Evolutionary conservation across 75 land plant species (phyloP).

Genomic region (Adiantum capillusveneris): DNA sequence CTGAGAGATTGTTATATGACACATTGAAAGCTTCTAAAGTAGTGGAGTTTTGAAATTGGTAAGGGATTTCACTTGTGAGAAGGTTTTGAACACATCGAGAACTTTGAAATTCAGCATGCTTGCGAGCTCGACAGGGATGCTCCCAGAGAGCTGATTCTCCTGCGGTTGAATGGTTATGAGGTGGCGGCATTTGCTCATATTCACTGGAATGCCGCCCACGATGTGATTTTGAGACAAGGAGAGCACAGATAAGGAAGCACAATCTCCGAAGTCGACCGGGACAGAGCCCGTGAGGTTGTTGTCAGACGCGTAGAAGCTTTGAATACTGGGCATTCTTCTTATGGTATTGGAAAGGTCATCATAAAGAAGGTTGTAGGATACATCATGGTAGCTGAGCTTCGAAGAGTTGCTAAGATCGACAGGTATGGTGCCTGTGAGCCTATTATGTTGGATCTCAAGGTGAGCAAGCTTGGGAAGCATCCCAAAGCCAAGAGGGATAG

Average conservation of each 20-base stretch:
- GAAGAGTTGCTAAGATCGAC: slow-evolving; percentile 7
- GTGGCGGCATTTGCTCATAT: slow-evolving; percentile 33
- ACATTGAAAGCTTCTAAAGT: slow-evolving; percentile 59
- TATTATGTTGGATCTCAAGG: slow-evolving; percentile 66
- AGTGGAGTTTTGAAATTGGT: slow-evolving; percentile 21
- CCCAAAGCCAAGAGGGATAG: slow-evolving; percentile 43
- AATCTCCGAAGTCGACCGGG: slow-evolving; percentile 34
- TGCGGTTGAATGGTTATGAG: slow-evolving; percentile 27
- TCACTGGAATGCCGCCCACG: slow-evolving; percentile 30
- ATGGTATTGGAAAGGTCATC: not conserved
- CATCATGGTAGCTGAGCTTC: slow-evolving; percentile 5
- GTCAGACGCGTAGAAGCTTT: slow-evolving; percentile 41
- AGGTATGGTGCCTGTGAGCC: slow-evolving; percentile 52
- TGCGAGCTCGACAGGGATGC: slow-evolving; percentile 39
- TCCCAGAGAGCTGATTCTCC: slow-evolving; percentile 31
- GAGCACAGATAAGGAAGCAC: slow-evolving; percentile 18
- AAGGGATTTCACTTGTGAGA: slow-evolving; percentile 18
- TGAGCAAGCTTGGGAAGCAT: slow-evolving; percentile 26
- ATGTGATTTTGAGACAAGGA: slow-evolving; percentile 29
- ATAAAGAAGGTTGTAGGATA: slow-evolving; percentile 36
- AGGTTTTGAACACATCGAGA: slow-evolving; percentile 17
- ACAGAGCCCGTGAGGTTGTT: slow-evolving; percentile 54
- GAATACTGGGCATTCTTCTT: slow-evolving; percentile 31
- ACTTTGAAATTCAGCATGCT: slow-evolving; percentile 16
- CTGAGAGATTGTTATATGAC: slow-evolving; percentile 67